phyloP scores from a whole-genome alignment of 2,329 filamentous ascomycete genomes.

The Aspergillus aculeatus region DNA sequence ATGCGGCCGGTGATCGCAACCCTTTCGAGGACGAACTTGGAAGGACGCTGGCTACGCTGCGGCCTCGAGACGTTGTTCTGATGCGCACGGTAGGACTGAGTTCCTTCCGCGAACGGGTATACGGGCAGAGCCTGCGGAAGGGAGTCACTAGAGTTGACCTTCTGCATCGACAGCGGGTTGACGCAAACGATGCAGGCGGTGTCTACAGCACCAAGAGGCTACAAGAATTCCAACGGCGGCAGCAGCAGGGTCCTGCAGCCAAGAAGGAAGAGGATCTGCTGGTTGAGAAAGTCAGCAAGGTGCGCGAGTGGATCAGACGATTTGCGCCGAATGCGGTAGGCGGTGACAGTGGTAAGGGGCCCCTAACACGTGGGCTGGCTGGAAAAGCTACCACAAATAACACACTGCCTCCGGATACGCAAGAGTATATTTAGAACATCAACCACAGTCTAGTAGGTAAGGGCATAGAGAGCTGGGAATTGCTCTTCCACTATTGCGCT shows the following conservation, averaged over 20 bases:
- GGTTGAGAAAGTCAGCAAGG: conserved; percentile 62
- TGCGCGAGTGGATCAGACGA: conserved; percentile 71
- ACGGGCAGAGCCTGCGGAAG: conserved; percentile 76
- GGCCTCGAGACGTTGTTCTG: conserved; percentile 73
- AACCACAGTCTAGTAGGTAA: not conserved
- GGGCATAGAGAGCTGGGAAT: not conserved
- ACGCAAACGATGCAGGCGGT: conserved; percentile 54
- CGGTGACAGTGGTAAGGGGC: conserved; percentile 18
- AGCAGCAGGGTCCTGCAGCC: conserved; percentile 14
- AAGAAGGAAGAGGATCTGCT: conserved; percentile 48
- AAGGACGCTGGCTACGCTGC: conserved; percentile 49
- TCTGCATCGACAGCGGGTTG: conserved; percentile 57
- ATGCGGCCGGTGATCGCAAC: conserved; percentile 4
- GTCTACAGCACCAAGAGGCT: conserved; percentile 58
- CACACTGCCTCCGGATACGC: conserved; percentile 41
- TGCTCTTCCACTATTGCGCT: not conserved
- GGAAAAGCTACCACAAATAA: not conserved
- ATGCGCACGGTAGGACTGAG: conserved; percentile 76
- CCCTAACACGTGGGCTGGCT: conserved; percentile 1
- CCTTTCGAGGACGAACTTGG: conserved; percentile 35
- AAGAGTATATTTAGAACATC: not conserved
- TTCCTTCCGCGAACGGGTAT: conserved; percentile 73
- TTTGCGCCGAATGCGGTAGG: conserved; percentile 58
- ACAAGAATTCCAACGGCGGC: conserved; percentile 8
- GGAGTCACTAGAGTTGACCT: conserved; percentile 69